Percentiles rank a stretch among this genome's conserved stretches.
Evolutionary conservation across 768 basidiomycete genomes (phyloP).

Genomic region (Kwoniella dejecticola): DNA sequence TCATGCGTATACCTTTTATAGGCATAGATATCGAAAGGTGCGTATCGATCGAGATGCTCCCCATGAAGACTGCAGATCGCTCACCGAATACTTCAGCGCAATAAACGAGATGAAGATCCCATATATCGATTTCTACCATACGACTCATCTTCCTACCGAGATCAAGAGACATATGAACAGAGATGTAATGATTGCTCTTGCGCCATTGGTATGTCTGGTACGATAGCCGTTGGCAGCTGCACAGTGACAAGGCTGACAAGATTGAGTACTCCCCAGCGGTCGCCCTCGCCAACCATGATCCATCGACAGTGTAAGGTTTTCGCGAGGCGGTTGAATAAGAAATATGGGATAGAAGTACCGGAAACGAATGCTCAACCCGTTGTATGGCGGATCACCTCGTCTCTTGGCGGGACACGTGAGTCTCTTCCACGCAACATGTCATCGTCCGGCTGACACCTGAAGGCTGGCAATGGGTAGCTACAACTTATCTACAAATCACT

Average conservation of each 20-base stretch:
- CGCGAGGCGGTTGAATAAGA: slow-evolving; percentile 62
- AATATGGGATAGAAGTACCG: slow-evolving; percentile 68
- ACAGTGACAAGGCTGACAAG: background rate
- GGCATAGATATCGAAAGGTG: slow-evolving; percentile 75
- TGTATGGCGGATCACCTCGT: slow-evolving; percentile 72
- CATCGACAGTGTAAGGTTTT: slow-evolving; percentile 59
- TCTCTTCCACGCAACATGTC: slow-evolving; percentile 27
- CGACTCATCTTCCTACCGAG: slow-evolving; percentile 61
- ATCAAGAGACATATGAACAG: slow-evolving; percentile 74
- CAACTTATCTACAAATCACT: slow-evolving; percentile 34
- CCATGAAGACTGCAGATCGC: too few relatives aligned
- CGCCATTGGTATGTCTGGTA: slow-evolving; percentile 77
- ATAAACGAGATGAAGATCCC: slow-evolving; percentile 77
- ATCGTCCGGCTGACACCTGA: background rate
- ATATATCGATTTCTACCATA: slow-evolving; percentile 71
- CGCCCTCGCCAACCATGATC: slow-evolving; percentile 59
- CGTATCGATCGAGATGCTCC: slow-evolving; percentile 36
- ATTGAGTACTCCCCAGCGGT: slow-evolving; percentile 59
- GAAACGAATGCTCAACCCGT: slow-evolving; percentile 74
- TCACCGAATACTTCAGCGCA: slow-evolving; percentile 59
- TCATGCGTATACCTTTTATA: slow-evolving; percentile 71
- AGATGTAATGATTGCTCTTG: slow-evolving; percentile 67
- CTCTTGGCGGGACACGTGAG: slow-evolving; percentile 75
- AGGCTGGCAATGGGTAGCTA: slow-evolving; percentile 23
- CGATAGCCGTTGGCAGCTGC: too few relatives aligned